Percentiles rank a stretch among this genome's conserved stretches.
Evolutionary conservation across 2,329 filamentous ascomycete species (phyloP).

Genomic region (Apiospora rasikravindrae): DNA sequence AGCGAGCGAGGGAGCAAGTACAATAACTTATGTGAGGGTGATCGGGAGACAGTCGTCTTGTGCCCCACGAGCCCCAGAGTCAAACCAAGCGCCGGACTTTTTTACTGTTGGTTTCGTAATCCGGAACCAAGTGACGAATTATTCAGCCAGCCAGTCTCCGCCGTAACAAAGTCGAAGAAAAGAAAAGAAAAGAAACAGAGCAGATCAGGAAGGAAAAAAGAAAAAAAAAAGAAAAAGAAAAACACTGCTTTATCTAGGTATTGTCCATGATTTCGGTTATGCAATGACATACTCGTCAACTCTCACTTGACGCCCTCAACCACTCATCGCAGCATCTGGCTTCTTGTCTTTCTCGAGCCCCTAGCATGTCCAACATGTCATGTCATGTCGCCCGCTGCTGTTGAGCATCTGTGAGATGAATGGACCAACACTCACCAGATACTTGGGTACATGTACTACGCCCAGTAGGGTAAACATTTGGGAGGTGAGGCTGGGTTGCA

Average conservation of each 20-base stretch:
- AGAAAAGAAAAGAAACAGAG: neutral
- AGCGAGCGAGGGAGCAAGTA: neutral
- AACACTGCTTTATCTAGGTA: neutral
- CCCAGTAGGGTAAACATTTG: neutral
- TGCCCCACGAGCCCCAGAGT: slow-evolving; percentile 17
- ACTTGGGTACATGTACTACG: slow-evolving; percentile 13
- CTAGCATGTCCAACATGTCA: neutral
- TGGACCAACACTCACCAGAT: neutral
- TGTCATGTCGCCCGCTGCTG: neutral
- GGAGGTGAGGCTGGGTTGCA: slow-evolving; percentile 15
- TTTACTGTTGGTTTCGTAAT: slow-evolving; percentile 21
- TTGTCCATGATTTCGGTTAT: neutral
- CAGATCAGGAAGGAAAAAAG: neutral
- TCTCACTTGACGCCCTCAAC: neutral
- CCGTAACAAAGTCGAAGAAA: neutral
- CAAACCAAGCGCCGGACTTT: slow-evolving; percentile 6
- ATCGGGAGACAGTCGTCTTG: slow-evolving; percentile 11
- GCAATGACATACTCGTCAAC: neutral
- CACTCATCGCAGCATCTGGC: neutral
- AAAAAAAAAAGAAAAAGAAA: neutral
- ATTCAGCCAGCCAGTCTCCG: slow-evolving; percentile 19
- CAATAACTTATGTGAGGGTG: neutral
- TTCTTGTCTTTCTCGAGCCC: neutral
- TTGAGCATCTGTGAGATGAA: neutral
- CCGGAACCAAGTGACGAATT: slow-evolving; percentile 17